Evolutionary conservation across 2,329 filamentous ascomycete genomes (phyloP).

Genomic region (Aspergillus vadensis): DNA sequence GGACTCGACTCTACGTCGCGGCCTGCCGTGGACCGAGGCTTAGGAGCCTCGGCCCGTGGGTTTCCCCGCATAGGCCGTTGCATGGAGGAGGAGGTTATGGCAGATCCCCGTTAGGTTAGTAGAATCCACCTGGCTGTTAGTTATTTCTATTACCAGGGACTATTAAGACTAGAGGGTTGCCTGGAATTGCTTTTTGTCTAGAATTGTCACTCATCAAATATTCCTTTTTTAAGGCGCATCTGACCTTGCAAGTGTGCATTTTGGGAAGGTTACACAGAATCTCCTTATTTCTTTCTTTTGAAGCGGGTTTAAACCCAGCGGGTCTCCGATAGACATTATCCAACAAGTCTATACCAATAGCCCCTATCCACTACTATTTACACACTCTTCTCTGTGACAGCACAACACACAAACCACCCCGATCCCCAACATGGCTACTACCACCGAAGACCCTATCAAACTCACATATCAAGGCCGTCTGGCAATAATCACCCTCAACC

Average conservation of each 20-base stretch:
- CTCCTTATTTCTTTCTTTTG: not conserved
- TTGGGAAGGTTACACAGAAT: too few relatives aligned
- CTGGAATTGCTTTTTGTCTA: not conserved
- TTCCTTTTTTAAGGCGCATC: too few relatives aligned
- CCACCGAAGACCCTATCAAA: constrained; percentile 52
- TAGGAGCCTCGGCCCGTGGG: constrained; percentile 19
- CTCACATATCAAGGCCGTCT: constrained; percentile 68
- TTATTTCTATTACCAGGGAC: not conserved
- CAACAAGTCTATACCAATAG: not conserved
- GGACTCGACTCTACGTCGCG: not conserved
- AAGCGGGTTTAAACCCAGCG: not conserved
- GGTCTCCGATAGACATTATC: not conserved
- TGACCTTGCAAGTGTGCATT: too few relatives aligned
- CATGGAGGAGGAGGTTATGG: not conserved
- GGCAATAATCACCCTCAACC: constrained; percentile 84
- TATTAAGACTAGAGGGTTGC: not conserved
- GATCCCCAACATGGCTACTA: constrained; percentile 23
- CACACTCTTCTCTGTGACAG: not conserved
- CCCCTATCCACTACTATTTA: not conserved
- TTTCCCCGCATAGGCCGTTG: constrained; percentile 7
- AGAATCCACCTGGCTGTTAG: not conserved
- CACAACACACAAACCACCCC: not conserved
- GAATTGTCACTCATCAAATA: too few relatives aligned
- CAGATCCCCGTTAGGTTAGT: not conserved
- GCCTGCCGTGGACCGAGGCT: constrained; percentile 16